phyloP scores from a whole-genome alignment of 1,284 basidiomycete species.

The Leccinum subspadiceum region DNA sequence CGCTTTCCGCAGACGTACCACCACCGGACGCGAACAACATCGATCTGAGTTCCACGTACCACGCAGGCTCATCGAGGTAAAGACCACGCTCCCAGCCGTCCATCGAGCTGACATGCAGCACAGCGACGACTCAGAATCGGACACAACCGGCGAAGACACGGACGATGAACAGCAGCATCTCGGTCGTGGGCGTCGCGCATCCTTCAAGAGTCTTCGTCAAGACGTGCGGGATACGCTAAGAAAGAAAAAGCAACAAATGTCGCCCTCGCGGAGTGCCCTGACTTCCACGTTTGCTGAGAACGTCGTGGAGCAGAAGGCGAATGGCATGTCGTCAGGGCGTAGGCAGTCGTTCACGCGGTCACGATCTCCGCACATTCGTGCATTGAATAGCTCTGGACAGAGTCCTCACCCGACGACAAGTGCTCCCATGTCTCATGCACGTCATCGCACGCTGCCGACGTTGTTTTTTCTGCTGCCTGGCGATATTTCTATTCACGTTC shows the following conservation, averaged over 20 bases:
- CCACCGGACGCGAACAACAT: slow-evolving; percentile 34
- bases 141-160: slow-evolving; percentile 34
- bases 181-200: slow-evolving; percentile 29
- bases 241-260: slow-evolving; percentile 29
- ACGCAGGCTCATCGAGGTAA: slow-evolving; percentile 56
- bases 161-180: slow-evolving; percentile 25
- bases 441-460: slow-evolving; percentile 21
- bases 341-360: slow-evolving; percentile 27
- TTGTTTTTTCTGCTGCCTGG: slow-evolving; percentile 25
- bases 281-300: slow-evolving; percentile 24
- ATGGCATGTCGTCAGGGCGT: slow-evolving; percentile 11
- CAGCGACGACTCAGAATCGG: slow-evolving; percentile 32
- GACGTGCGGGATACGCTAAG: slow-evolving; percentile 26
- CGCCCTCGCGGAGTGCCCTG: slow-evolving; percentile 19
- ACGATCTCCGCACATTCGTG: slow-evolving; percentile 21
- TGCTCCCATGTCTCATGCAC: slow-evolving; percentile 19
- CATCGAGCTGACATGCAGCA: background rate
- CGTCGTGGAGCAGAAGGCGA: slow-evolving; percentile 21
- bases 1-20: slow-evolving; percentile 22
- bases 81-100: background rate
- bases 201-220: slow-evolving; percentile 25
- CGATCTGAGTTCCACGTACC: slow-evolving; percentile 83
- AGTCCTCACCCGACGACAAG: slow-evolving; percentile 15
- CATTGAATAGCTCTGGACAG: slow-evolving; percentile 20
- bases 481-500: slow-evolving; percentile 20